Evolutionary conservation across 192 early-diverging fungal genomes (phyloP).

Genomic region (Thamnidium elegans): DNA sequence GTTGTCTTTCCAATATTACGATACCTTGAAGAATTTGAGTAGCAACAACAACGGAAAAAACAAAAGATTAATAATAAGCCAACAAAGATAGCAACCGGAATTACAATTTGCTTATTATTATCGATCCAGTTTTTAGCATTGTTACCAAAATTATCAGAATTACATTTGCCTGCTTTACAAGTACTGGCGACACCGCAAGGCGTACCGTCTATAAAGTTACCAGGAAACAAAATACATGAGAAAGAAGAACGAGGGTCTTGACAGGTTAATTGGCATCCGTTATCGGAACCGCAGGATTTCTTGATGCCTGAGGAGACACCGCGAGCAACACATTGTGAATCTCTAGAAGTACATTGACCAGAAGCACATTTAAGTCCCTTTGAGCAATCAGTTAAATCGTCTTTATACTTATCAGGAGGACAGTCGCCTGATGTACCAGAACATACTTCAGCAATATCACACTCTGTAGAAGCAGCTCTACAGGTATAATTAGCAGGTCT

Average conservation of each 20-base stretch:
- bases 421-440: conserved; percentile 68
- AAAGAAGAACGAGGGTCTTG: background rate
- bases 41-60: conserved; percentile 26
- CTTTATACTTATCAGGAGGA: conserved; percentile 63
- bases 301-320: conserved; percentile 55
- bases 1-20: conserved; percentile 3
- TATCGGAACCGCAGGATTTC: conserved; percentile 53
- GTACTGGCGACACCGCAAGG: conserved; percentile 67
- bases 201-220: conserved; percentile 69
- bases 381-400: conserved; percentile 70
- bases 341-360: conserved; percentile 72
- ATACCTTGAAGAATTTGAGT: background rate
- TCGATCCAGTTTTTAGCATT: conserved; percentile 43
- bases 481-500: conserved; percentile 65
- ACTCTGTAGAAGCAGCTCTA: conserved; percentile 68
- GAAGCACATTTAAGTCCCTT: conserved; percentile 62
- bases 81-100: conserved; percentile 40
- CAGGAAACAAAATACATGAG: conserved; percentile 56
- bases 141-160: conserved; percentile 30
- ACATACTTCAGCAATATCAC: conserved; percentile 82
- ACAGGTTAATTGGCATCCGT: conserved; percentile 3
- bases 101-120: conserved; percentile 41
- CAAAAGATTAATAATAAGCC: conserved; percentile 39
- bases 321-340: conserved; percentile 66
- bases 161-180: conserved; percentile 59